Evolutionary conservation across 1,284 basidiomycete species (phyloP), one percentile per base, ranked within the genome.

Genomic region (Cryptococcus jaspeensis): DNA sequence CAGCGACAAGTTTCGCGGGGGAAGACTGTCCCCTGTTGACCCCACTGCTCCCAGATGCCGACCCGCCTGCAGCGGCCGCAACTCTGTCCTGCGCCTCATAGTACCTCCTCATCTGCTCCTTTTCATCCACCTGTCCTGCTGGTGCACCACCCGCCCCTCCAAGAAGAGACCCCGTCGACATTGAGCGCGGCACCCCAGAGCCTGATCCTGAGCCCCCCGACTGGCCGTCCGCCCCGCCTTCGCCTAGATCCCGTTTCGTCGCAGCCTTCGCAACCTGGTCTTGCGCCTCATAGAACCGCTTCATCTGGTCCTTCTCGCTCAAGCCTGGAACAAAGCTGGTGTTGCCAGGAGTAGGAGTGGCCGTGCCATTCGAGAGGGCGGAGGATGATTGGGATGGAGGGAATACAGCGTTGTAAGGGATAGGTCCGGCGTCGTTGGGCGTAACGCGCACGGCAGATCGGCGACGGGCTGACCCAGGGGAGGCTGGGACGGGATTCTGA

Each of bases 31-130:
- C 25, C 46, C 36, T 15, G 11, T 22, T 25, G n/a, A 28, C 40
- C 11, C 11, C 44, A 6, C 28, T 9, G 28, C 28, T 32, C 28
- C 28, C 28, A n/a, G n/a, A n/a, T n/a, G 16, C 39, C 8, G 41
- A 20, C 16, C 36, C 37, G 37, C 22, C 28, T 37, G 45, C 44
- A 13, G 55, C 51, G 32, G 42, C 49, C 0, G 60, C 64, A 13
- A 70, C 70, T 11, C 59, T 43, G 37, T 88, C 86, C 59, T 84
- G 84, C 3, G 82, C 84, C 61, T 87, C 88, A 60, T 83, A 76
- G 51, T 70, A 72, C 48, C 66, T 50, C 38, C 69, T 61, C 70
- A 79, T 74, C 41, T 67, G 65, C 53, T 75, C 75, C 54, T 77
- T 77, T 53, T 77, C 77, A 36, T 52, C 59, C 23, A 64, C n/a